Evolutionary conservation across 768 basidiomycete genomes (phyloP), one percentile per base, ranked within the genome.

Genomic region (Hericium coralloides): DNA sequence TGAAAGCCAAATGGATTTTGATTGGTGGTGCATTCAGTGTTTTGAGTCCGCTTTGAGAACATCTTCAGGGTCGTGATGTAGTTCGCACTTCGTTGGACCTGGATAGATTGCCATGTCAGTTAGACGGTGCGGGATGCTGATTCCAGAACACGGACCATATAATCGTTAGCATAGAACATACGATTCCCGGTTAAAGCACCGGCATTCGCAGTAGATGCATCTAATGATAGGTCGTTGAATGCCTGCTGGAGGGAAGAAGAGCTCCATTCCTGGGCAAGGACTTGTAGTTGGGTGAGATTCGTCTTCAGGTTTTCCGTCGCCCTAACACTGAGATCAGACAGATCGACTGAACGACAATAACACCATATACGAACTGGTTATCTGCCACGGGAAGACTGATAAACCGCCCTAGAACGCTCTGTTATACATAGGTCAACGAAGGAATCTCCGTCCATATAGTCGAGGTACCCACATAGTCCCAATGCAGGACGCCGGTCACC

Each of bases 1-100:
- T 88, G 85, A 69, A 85, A 85, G 12, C 84, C 85, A n/a, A 79
- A 70, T 18, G 80, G 82, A 60, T 87, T 86, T 61, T 84, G 79
- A 2, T 68, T 66, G 63, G 84, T 85, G 36, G 74, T 72, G 62
- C 83, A 86, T 68, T 87, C 85, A 0, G 82, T 80, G 65, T 84
- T 85, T 43, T 68, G 59, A 1, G 81, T 82, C 45, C 85, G 71
- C 8, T 70, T 72, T 0, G 84, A 85, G 58, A 73, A 81, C 81
- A 85, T 83, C 63, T 72, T 83, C 31, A 85, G 64, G 0, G 84
- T 77, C 8, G 82, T 74, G 23, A 85, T 77, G 63, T 84, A 85
- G 39, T 74, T 75, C 2, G 63, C 58, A 1, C 84, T 83, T 23
- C 85, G 78, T 48, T 85, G 82, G 22, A 86, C 80, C 84, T 86